Conservation (phyloP, 164 flowering plant species). For the Liriodendron chinense region DNA sequence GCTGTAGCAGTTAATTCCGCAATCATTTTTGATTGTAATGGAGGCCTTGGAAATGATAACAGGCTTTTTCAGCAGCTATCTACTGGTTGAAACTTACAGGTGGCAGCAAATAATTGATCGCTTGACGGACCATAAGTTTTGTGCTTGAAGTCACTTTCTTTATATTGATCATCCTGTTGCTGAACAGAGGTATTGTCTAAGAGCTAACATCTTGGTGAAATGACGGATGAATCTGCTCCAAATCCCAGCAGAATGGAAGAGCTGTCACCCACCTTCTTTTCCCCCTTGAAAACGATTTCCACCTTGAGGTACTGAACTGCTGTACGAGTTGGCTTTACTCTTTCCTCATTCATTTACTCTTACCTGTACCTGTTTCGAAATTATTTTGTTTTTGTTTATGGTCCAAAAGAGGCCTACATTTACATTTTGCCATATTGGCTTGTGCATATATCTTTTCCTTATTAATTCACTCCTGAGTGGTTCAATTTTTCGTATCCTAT, state of each 20-base stretch:
- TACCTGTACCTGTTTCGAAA: neutral
- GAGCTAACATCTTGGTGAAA: neutral
- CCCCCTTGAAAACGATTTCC: neutral
- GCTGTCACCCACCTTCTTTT: neutral
- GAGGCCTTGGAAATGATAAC: constrained; percentile 65
- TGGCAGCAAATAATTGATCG: constrained; percentile 61
- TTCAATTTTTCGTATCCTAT: too few species aligned
- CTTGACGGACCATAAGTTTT: constrained; percentile 33
- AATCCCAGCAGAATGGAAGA: neutral
- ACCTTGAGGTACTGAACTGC: neutral
- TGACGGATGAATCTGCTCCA: neutral
- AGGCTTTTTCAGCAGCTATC: constrained; percentile 98
- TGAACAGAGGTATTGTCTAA: constrained; percentile 36
- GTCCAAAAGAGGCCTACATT: neutral
- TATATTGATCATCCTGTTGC: constrained; percentile 52
- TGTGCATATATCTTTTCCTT: neutral
- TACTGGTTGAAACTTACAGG: constrained; percentile 99
- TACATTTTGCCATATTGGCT: neutral
- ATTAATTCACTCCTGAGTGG: neutral
- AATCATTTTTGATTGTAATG: constrained; percentile 44
- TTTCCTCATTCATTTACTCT: neutral
- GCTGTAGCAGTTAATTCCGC: neutral
- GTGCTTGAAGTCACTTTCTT: constrained; percentile 44
- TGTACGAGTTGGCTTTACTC: neutral
- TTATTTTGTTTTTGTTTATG: neutral